Evolutionary conservation across 768 basidiomycete genomes (phyloP), one percentile per base, ranked within the genome.

Genomic region (Xanthoconium purpureum): DNA sequence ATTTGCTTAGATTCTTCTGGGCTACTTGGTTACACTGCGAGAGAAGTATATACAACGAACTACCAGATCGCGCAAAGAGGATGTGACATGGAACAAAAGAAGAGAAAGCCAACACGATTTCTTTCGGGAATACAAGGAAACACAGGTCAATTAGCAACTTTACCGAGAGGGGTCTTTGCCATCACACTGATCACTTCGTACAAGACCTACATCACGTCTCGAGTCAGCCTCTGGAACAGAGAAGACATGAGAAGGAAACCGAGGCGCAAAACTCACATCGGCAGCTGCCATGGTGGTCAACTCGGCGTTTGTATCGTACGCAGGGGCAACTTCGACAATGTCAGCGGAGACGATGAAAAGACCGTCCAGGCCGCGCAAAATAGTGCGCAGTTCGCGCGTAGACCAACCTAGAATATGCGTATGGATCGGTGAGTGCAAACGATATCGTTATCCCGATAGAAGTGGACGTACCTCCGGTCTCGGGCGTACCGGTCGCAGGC

Each of bases 261-360:
- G 12, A 45, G 8, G 6, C 17, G 15, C 24, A 10, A 35, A 10
- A 74, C 80, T 68, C 66, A 80, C 77, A 61, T 85, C 83, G 0
- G 83, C 84, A 28, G 84, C 84, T 2, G 83, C 82, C 77, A 85
- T 81, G 12, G 82, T 81, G 5, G 84, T 85, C 52, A 82, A 73
- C 62, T 85, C 84, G 14, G 82, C 84, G 55, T 83, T 84, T 10
- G 77, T 79, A 57, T 90, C 89, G 65, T 91, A 90, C 7, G 89
- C 88, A 15, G 90, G 91, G 2, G 88, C 85, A 24, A 92, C 91
- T 67, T 93, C 91, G 45, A 93, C 91, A 43, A 93, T 83, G 66
- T 93, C 91, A 10, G 86, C 88, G 37, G 85, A 89, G 45, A 92
- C 88, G 58, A 93, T 85, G 56, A 83, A 76, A 50, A 92, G 75